Percentiles rank a stretch among this genome's conserved stretches.
Conservation (phyloP, 495 filamentous ascomycete species). For the Annulohypoxylon moriforme region DNA sequence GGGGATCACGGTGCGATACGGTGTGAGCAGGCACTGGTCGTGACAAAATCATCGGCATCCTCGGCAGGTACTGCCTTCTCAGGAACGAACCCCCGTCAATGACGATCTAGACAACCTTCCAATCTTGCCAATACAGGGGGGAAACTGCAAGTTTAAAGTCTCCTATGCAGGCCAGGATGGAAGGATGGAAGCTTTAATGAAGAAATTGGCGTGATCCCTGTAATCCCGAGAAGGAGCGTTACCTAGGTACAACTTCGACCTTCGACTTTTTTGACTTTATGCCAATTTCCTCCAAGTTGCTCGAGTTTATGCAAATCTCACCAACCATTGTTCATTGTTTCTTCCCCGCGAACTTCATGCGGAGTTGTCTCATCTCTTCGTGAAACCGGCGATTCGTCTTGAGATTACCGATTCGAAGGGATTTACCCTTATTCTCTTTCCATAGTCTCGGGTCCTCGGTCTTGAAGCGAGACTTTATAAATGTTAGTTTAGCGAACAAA, state of each 20-base stretch:
- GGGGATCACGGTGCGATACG: slow-evolving; percentile 9
- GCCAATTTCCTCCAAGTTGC: slow-evolving; percentile 16
- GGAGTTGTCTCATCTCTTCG: not conserved
- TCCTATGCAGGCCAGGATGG: slow-evolving; percentile 26
- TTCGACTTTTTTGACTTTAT: no score
- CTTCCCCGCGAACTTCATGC: slow-evolving; percentile 21
- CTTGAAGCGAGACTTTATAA: not conserved
- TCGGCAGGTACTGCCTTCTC: slow-evolving; percentile 20
- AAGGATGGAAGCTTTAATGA: slow-evolving; percentile 25
- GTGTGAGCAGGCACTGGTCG: slow-evolving; percentile 1
- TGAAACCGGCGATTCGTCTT: not conserved
- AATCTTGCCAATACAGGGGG: slow-evolving; percentile 34
- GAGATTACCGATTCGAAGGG: not conserved
- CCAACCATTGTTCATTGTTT: slow-evolving; percentile 3
- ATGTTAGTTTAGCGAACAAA: not conserved
- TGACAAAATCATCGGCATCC: slow-evolving; percentile 2
- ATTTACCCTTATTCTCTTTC: not conserved
- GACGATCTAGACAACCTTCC: slow-evolving; percentile 26
- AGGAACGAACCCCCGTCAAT: slow-evolving; percentile 11
- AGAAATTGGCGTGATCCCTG: slow-evolving; percentile 22
- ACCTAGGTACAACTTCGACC: not conserved
- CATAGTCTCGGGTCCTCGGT: not conserved
- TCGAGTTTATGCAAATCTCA: not conserved
- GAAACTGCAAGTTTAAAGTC: slow-evolving; percentile 26
- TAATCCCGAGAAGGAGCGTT: not conserved